These are phyloP conservation scores for Aspergillus affinis DNA, from an alignment of 495 filamentous ascomycete species.

Conservation along the genomic window DNA sequence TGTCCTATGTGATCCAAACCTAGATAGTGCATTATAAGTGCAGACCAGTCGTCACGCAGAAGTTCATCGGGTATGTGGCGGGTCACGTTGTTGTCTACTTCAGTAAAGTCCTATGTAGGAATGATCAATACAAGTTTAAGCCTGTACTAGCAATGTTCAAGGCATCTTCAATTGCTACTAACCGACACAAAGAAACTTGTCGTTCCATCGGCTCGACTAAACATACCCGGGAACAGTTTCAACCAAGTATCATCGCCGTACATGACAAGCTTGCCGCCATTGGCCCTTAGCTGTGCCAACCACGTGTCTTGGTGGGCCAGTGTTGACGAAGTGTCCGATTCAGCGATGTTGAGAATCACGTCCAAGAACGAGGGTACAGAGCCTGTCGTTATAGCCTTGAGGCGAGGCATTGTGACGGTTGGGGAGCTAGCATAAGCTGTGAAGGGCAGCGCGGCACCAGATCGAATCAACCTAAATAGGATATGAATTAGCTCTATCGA, in stretches of 20 bases:
- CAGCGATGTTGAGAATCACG: conserved; percentile 94
- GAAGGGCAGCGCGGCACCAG: conserved; percentile 83
- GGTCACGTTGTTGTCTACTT: conserved; percentile 97
- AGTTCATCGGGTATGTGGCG: conserved; percentile 81
- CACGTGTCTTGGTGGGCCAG: conserved; percentile 89
- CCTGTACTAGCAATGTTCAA: conserved; percentile 5
- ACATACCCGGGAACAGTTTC: conserved; percentile 88
- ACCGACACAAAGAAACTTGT: conserved; percentile 98
- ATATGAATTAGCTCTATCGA: not conserved
- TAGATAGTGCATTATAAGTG: conserved; percentile 90
- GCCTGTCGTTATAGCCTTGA: conserved; percentile 97
- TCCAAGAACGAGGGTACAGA: conserved; percentile 96
- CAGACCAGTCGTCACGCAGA: conserved; percentile 79
- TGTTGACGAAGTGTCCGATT: conserved; percentile 85
- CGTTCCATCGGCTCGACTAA: conserved; percentile 84
- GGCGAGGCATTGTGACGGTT: conserved; percentile 96
- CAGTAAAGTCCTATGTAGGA: conserved; percentile 80
- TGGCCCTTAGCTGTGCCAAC: conserved; percentile 86
- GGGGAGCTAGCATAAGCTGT: conserved; percentile 95
- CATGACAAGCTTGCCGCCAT: conserved; percentile 78
- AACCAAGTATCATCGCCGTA: conserved; percentile 99
- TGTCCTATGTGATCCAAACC: conserved; percentile 98
- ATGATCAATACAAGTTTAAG: conserved; percentile 20
- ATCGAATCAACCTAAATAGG: conserved; percentile 69
- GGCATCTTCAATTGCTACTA: conserved; percentile 39